phyloP scores from a whole-genome alignment of 78 protist genomes.

The Tieghemostelium lacteum region DNA sequence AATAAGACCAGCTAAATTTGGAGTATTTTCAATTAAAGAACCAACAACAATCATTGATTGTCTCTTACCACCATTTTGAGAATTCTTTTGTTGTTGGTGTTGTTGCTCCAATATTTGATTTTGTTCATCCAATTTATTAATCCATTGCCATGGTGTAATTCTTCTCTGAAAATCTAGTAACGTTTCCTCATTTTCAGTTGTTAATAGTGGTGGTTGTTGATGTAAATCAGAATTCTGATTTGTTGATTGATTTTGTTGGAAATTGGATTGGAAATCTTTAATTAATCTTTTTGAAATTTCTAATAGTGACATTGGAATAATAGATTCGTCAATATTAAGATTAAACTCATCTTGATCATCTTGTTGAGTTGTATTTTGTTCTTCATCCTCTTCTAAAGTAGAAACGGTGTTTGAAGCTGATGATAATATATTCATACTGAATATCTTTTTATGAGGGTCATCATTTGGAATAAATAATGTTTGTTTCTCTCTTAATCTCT shows the following conservation, averaged over 20 bases:
- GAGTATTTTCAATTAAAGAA: constrained; percentile 80
- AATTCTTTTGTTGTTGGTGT: background rate
- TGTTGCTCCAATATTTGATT: background rate
- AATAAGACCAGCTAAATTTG: constrained; percentile 84
- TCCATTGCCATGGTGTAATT: constrained; percentile 73
- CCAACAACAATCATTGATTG: constrained; percentile 82
- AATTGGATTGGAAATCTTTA: constrained; percentile 62
- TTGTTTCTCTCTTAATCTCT: constrained; percentile 69
- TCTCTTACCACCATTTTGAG: constrained; percentile 24
- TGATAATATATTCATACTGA: constrained; percentile 29
- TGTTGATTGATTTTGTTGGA: constrained; percentile 24
- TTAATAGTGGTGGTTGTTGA: background rate
- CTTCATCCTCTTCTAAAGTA: constrained; percentile 5
- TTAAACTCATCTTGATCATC: constrained; percentile 18
- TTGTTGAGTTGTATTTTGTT: background rate
- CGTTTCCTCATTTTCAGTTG: background rate
- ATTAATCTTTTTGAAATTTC: constrained; percentile 61
- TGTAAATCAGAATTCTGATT: background rate
- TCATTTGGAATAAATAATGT: constrained; percentile 69
- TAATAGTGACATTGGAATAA: constrained; percentile 72
- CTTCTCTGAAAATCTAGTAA: constrained; percentile 66
- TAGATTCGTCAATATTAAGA: constrained; percentile 31
- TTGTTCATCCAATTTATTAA: constrained; percentile 20
- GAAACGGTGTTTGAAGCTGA: background rate
- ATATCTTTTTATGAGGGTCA: constrained; percentile 48